A percentile compares a stretch with the other conserved stretches of the same genome.
phyloP scores from a whole-genome alignment of 2,329 filamentous ascomycete genomes.

The Fusarium bulbicola region DNA sequence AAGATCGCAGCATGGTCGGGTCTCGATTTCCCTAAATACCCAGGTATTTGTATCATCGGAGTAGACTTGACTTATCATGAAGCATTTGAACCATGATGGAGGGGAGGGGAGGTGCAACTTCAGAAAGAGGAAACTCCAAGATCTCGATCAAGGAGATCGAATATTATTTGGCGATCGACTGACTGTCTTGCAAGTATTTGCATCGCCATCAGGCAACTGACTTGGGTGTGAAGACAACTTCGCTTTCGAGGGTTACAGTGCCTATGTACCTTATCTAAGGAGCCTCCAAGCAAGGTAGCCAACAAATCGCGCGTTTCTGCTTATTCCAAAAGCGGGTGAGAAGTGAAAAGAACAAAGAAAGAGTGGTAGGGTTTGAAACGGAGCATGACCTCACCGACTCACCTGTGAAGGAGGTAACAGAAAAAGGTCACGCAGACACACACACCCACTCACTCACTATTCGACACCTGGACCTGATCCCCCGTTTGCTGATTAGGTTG shows the following conservation, averaged over 20 bases:
- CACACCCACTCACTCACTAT: not conserved
- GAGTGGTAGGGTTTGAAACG: conserved; percentile 5
- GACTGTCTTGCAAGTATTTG: not conserved
- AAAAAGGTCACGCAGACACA: conserved; percentile 5
- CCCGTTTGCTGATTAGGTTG: not conserved
- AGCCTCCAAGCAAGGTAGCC: not conserved
- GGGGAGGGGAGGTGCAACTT: not conserved
- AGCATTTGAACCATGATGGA: not conserved
- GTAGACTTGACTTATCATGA: not conserved
- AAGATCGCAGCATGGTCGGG: not conserved
- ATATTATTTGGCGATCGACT: not conserved
- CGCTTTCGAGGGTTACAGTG: not conserved
- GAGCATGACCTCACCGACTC: conserved; percentile 27
- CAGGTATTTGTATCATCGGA: not conserved
- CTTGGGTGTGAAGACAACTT: not conserved
- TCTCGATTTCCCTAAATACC: not conserved
- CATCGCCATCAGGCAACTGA: conserved; percentile 13
- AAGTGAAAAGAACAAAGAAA: conserved; percentile 9
- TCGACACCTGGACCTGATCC: conserved; percentile 7
- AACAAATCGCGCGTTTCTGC: conserved; percentile 23
- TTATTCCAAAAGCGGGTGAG: not conserved
- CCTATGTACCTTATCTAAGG: not conserved
- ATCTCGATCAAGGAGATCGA: not conserved
- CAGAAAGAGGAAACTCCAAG: not conserved
- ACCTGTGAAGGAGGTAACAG: conserved; percentile 17